These are phyloP conservation scores for Kodamaea plutei DNA, from an alignment of 1,139 yeast species.

Conservation along the genomic window DNA sequence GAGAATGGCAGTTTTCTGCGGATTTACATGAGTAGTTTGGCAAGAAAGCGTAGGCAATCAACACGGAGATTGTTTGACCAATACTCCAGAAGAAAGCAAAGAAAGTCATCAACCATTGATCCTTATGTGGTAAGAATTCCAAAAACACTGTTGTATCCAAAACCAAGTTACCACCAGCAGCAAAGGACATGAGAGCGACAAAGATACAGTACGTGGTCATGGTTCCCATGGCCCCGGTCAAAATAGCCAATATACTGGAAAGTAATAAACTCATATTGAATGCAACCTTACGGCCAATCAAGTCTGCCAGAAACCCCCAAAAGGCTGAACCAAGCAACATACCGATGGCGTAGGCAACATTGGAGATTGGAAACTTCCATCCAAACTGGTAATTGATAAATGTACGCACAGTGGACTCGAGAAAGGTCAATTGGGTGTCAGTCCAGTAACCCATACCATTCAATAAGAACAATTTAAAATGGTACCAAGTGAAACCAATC, in stretches of 20 bases:
- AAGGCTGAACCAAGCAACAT: slow-evolving; percentile 51
- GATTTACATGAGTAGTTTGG: slow-evolving; percentile 25
- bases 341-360: slow-evolving; percentile 33
- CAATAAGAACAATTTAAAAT: slow-evolving; percentile 35
- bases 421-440: slow-evolving; percentile 52
- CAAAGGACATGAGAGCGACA: slow-evolving; percentile 21
- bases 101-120: slow-evolving; percentile 35
- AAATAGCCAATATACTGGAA: slow-evolving; percentile 21
- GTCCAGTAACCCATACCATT: slow-evolving; percentile 65
- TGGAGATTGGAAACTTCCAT: slow-evolving; percentile 27
- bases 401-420: slow-evolving; percentile 35
- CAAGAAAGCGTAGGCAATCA: slow-evolving; percentile 31
- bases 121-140: slow-evolving; percentile 24
- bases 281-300: slow-evolving; percentile 26
- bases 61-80: slow-evolving; percentile 31
- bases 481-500: slow-evolving; percentile 50
- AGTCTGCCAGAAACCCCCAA: slow-evolving; percentile 21
- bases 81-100: slow-evolving; percentile 38
- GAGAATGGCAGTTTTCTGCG: slow-evolving; percentile 28
- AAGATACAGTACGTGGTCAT: slow-evolving; percentile 27
- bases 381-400: slow-evolving; percentile 43
- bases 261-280: slow-evolving; percentile 33
- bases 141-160: slow-evolving; percentile 28
- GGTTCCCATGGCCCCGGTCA: slow-evolving; percentile 29
- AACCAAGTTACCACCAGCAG: slow-evolving; percentile 30